phyloP scores from a whole-genome alignment of 202 grass and related monocot species.

The Musa balbisiana region DNA sequence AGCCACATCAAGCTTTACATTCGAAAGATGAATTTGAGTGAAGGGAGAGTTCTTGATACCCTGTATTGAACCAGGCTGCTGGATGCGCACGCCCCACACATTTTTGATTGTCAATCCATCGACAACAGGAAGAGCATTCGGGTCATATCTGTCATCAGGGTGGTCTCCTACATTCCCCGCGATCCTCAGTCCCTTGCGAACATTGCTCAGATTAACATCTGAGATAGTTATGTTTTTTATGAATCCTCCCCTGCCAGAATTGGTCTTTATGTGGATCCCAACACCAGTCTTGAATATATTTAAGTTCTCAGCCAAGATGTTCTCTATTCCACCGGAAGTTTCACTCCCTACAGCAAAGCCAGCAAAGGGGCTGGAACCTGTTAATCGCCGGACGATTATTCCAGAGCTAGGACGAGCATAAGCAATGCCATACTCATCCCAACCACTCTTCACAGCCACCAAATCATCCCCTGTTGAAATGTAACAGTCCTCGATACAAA shows the following conservation, averaged over 20 bases:
- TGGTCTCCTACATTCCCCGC: constrained; percentile 64
- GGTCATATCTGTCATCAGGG: constrained; percentile 49
- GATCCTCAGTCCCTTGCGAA: constrained; percentile 52
- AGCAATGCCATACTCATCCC: constrained; percentile 87
- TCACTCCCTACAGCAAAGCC: constrained; percentile 71
- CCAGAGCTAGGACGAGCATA: constrained; percentile 52
- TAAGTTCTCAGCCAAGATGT: constrained; percentile 62
- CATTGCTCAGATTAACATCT: constrained; percentile 51
- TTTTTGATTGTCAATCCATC: constrained; percentile 63
- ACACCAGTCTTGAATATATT: constrained; percentile 59
- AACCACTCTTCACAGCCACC: constrained; percentile 76
- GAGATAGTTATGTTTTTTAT: constrained; percentile 74
- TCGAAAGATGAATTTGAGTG: constrained; percentile 62
- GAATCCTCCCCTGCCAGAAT: constrained; percentile 74
- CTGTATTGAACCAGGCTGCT: constrained; percentile 57
- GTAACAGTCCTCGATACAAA: constrained; percentile 86
- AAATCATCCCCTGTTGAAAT: constrained; percentile 76
- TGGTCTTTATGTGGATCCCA: constrained; percentile 80
- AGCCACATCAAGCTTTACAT: constrained; percentile 40
- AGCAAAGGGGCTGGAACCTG: constrained; percentile 61
- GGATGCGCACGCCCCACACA: constrained; percentile 61
- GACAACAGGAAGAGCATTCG: constrained; percentile 45
- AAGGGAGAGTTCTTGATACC: constrained; percentile 56
- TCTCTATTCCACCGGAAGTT: constrained; percentile 63
- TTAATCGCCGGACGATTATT: constrained; percentile 58